phyloP scores from a whole-genome alignment of 2,329 filamentous ascomycete species.

The Arthrocladium fulminans region DNA sequence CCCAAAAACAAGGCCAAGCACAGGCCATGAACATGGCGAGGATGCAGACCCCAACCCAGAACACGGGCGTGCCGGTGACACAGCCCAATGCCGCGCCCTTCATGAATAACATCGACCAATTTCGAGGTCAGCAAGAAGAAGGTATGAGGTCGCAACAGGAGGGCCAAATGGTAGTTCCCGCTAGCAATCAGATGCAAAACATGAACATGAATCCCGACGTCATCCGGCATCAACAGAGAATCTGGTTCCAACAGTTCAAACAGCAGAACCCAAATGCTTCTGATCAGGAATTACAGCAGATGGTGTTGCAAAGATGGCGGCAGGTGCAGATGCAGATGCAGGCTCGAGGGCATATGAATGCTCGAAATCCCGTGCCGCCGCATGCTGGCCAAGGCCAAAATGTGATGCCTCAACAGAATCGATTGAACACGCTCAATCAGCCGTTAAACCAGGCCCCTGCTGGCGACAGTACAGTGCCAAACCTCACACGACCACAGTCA shows the following conservation, averaged over 20 bases:
- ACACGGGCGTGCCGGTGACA: slow-evolving; percentile 29
- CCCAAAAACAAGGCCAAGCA: slow-evolving; percentile 25
- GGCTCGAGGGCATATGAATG: background rate
- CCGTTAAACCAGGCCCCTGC: slow-evolving; percentile 28
- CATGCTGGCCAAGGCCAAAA: slow-evolving; percentile 32
- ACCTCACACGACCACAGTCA: slow-evolving; percentile 14
- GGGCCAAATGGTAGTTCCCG: slow-evolving; percentile 55
- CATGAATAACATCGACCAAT: slow-evolving; percentile 43
- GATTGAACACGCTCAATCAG: slow-evolving; percentile 37
- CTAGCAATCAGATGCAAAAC: slow-evolving; percentile 44
- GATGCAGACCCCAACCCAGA: slow-evolving; percentile 35
- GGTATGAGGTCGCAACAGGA: slow-evolving; percentile 53
- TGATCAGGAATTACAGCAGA: slow-evolving; percentile 36
- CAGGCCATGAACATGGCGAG: slow-evolving; percentile 31
- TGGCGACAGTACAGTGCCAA: slow-evolving; percentile 15
- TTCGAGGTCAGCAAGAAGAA: slow-evolving; percentile 53
- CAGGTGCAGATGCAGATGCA: slow-evolving; percentile 30
- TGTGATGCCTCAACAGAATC: slow-evolving; percentile 32
- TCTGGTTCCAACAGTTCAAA: slow-evolving; percentile 33
- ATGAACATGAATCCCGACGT: slow-evolving; percentile 26
- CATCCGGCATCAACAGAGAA: slow-evolving; percentile 35
- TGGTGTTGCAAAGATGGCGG: slow-evolving; percentile 34
- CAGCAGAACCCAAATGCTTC: slow-evolving; percentile 31
- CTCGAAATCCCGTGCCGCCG: slow-evolving; percentile 23
- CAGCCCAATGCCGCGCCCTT: slow-evolving; percentile 31